Percentiles rank a stretch among this genome's conserved stretches.
These are phyloP conservation scores for Candida germanica DNA, from an alignment of 805 yeast genomes.

Conservation along the genomic window DNA sequence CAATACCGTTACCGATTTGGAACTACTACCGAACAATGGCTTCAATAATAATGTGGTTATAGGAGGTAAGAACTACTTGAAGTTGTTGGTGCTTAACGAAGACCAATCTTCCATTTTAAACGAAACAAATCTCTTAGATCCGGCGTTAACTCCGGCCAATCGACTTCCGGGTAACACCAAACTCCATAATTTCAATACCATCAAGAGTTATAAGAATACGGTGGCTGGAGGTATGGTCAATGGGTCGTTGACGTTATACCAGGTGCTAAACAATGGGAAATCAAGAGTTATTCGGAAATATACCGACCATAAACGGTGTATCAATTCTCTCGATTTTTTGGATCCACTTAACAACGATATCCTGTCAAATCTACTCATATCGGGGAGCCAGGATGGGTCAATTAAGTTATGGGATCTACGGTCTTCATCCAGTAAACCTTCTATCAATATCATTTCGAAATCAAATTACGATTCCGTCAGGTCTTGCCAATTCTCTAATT, in stretches of 20 bases:
- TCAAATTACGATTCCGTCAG: slow-evolving; percentile 72
- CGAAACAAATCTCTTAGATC: slow-evolving; percentile 34
- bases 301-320: slow-evolving; percentile 40
- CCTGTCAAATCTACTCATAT: slow-evolving; percentile 23
- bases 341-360: slow-evolving; percentile 14
- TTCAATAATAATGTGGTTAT: slow-evolving; percentile 30
- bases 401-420: slow-evolving; percentile 76
- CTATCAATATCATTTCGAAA: slow-evolving; percentile 42
- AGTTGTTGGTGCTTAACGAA: slow-evolving; percentile 27
- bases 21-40: slow-evolving; percentile 8
- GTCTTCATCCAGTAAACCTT: slow-evolving; percentile 43
- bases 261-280: slow-evolving; percentile 31
- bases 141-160: slow-evolving; percentile 8
- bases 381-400: slow-evolving; percentile 79
- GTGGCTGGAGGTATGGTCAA: slow-evolving; percentile 41
- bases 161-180: slow-evolving; percentile 18
- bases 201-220: slow-evolving; percentile 29
- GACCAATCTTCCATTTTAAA: slow-evolving; percentile 32
- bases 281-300: slow-evolving; percentile 25
- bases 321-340: slow-evolving; percentile 40
- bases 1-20: slow-evolving; percentile 22
- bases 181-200: slow-evolving; percentile 37
- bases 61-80: slow-evolving; percentile 42
- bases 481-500: slow-evolving; percentile 51
- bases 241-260: slow-evolving; percentile 33